Percentiles rank a stretch among this genome's conserved stretches.
These are phyloP conservation scores for Pseudocercospora cruenta DNA, from an alignment of 2,329 filamentous ascomycete species.

Conservation along the genomic window DNA sequence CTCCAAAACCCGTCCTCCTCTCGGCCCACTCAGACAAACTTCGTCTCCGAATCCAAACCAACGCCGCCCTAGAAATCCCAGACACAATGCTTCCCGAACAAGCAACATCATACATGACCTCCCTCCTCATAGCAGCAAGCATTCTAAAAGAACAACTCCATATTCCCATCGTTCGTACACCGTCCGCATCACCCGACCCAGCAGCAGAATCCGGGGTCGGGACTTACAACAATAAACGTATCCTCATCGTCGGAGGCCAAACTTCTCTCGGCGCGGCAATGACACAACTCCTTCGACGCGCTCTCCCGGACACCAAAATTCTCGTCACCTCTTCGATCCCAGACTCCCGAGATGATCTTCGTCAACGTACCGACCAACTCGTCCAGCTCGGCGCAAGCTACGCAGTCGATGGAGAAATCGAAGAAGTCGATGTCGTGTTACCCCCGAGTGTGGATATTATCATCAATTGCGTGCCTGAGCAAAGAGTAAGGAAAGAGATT, in stretches of 20 bases:
- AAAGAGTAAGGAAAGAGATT: constrained; percentile 1
- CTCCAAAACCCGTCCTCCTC: constrained; percentile 12
- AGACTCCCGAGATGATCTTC: background rate
- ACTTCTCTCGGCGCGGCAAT: constrained; percentile 14
- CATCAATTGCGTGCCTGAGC: background rate
- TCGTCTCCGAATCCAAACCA: constrained; percentile 15
- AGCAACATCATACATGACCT: constrained; percentile 15
- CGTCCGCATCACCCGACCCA: constrained; percentile 11
- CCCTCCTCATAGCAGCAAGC: constrained; percentile 14
- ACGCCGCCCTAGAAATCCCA: constrained; percentile 15
- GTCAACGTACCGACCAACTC: constrained; percentile 3
- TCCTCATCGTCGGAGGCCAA: constrained; percentile 16
- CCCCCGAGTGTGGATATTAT: constrained; percentile 20
- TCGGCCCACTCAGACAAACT: constrained; percentile 15
- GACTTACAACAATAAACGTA: constrained; percentile 17
- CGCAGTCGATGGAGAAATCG: constrained; percentile 1
- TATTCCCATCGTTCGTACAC: constrained; percentile 15
- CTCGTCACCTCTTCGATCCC: background rate
- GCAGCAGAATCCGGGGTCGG: constrained; percentile 15
- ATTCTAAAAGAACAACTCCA: constrained; percentile 19
- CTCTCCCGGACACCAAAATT: constrained; percentile 12
- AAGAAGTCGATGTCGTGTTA: background rate
- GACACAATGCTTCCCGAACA: constrained; percentile 15
- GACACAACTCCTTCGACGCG: constrained; percentile 16
- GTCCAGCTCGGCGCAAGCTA: constrained; percentile 10